Percentiles rank a stretch among this genome's conserved stretches.
phyloP scores from a whole-genome alignment of 2,329 filamentous ascomycete genomes.

The Fusarium cicatricum region DNA sequence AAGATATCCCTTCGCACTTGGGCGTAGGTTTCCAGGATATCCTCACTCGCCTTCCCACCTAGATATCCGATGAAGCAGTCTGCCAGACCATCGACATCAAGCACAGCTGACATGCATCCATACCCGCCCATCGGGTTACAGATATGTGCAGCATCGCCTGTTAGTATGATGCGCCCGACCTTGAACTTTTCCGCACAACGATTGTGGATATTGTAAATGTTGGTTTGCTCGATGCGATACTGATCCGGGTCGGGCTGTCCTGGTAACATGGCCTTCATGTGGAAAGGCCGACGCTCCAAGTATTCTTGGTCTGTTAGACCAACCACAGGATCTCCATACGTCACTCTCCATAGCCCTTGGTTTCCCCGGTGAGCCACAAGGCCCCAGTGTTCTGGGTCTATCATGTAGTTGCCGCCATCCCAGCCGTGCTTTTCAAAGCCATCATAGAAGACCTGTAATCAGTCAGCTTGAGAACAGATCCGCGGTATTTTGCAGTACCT shows the following conservation, averaged over 20 bases:
- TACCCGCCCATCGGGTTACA: constrained; percentile 7
- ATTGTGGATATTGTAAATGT: constrained; percentile 3
- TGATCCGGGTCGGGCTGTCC: not conserved
- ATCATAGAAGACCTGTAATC: not conserved
- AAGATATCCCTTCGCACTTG: constrained; percentile 27
- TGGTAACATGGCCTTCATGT: not conserved
- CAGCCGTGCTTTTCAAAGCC: constrained; percentile 2
- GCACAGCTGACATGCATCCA: not conserved
- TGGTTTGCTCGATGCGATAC: not conserved
- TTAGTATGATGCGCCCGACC: not conserved
- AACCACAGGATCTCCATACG: not conserved
- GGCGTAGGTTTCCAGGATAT: not conserved
- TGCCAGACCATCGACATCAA: not conserved
- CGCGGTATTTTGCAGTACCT: too few relatives aligned
- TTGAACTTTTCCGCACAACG: not conserved
- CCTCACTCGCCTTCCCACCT: not conserved
- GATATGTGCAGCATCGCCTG: constrained; percentile 2
- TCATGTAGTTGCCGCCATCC: constrained; percentile 1
- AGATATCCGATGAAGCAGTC: constrained; percentile 1
- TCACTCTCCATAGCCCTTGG: not conserved
- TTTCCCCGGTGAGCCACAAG: not conserved
- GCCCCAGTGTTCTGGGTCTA: not conserved
- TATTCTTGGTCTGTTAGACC: not conserved
- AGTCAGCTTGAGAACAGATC: too few relatives aligned
- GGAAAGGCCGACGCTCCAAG: not conserved